Base-by-base conservation (phyloP, 495 filamentous ascomycete genomes). In the Glonium stellatum region DNA sequence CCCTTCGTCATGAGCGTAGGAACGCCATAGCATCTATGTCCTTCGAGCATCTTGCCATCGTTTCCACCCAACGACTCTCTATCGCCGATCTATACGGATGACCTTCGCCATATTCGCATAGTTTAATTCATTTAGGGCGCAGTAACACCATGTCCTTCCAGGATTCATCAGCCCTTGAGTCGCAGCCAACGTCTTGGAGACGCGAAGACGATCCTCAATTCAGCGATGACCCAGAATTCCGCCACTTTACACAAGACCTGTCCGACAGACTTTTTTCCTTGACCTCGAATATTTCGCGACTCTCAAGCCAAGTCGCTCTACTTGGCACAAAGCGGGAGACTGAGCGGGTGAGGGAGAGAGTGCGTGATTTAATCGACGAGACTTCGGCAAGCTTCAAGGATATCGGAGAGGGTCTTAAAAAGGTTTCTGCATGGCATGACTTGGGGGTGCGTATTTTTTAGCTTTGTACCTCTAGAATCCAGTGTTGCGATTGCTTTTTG, bases 241-340 rank as follows among this genome's bases (percentile, higher is more conserved):
- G 86, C 63, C 79, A 79, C 19, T 81, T 95, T 62, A 89, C 90
- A 60, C 84, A 88, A 67, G 79, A 83, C 22, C 82, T 97, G 52
- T 92, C 86, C 67, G 85, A 88, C 67, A 85, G 90, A 72, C 80
- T 99, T 23, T 95, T 96, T 72, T 81, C 80, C 25, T 80, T 99
- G 55, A 95, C 90, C 21, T 84, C 85, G 44, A 95, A 93, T 70
- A 90, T 95, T 65, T 84, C 87, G 57, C 83, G 84, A 31, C 78
- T 99, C 5, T 86, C 82, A 42, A 83, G 83, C 58, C 87, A 99
- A 68, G 82, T 99, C 56, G 82, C 81, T 13, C 81, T 92, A 22
- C 80, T 98, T 10, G 95, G 93, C 23, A 97, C 90, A 8, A 87
- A 86, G 71, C 84, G 88, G 10, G 93, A 99, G 70, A 96, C 90